phyloP scores from a whole-genome alignment of 2,329 filamentous ascomycete species.

The Trichoderma atrobrunneum region DNA sequence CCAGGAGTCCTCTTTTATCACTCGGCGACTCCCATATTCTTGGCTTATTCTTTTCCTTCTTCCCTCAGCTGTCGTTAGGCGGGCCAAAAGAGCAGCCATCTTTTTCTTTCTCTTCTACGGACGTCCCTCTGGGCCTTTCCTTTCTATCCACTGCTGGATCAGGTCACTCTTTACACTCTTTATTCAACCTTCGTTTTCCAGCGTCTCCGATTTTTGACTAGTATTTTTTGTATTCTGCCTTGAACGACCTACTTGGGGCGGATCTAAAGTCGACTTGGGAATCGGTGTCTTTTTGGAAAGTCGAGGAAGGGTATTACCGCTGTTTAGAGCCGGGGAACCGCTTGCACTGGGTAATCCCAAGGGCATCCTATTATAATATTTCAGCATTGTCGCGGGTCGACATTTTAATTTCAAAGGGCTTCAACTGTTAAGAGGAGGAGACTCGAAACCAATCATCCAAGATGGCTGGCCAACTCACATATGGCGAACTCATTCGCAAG shows the following conservation, averaged over 20 bases:
- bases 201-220: conserved; percentile 14
- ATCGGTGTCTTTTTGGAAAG: not conserved
- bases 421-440: conserved; percentile 20
- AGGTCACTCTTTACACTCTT: conserved; percentile 44
- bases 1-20: conserved; percentile 18
- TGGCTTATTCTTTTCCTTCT: conserved; percentile 22
- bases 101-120: conserved; percentile 23
- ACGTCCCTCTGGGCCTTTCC: conserved; percentile 18
- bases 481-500: conserved; percentile 50
- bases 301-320: not conserved
- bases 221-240: conserved; percentile 7
- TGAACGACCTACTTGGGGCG: not conserved
- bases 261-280: not conserved
- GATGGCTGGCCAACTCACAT: conserved; percentile 43
- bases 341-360: not conserved
- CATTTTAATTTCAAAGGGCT: conserved; percentile 37
- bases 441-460: conserved; percentile 18
- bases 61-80: conserved; percentile 24
- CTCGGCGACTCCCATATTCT: conserved; percentile 6
- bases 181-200: conserved; percentile 10
- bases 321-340: not conserved
- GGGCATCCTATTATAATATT: not conserved
- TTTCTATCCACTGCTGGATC: conserved; percentile 53
- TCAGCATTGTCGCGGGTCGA: conserved; percentile 47
- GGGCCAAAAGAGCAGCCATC: conserved; percentile 19